Percentiles rank a stretch among this genome's conserved stretches.
Evolutionary conservation across 148 eudicot species (phyloP).

Genomic region (Rhododendron molle): DNA sequence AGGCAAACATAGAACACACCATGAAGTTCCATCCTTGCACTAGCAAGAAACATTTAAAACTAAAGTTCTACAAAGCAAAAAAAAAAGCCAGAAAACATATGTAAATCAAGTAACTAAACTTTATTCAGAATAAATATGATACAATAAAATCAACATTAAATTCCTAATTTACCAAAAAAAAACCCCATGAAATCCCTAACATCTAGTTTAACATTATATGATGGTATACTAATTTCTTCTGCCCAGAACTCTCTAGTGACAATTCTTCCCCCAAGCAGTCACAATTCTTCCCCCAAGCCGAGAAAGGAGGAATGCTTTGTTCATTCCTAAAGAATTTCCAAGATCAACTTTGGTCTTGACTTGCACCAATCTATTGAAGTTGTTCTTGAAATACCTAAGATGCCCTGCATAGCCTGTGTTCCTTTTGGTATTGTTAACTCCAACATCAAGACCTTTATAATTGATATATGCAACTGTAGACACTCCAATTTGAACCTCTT

Average conservation of each 20-base stretch:
- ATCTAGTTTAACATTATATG: not conserved
- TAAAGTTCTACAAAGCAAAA: too few species aligned
- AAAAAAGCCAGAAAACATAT: too few species aligned
- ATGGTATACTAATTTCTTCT: not conserved
- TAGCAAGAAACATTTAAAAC: too few species aligned
- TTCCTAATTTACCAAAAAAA: too few species aligned
- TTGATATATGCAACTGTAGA: not conserved
- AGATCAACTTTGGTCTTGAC: slow-evolving; percentile 2
- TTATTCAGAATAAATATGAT: too few species aligned
- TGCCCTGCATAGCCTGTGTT: not conserved
- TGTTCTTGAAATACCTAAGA: not conserved
- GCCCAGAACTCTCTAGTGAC: not conserved
- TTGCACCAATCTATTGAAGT: not conserved
- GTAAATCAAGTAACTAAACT: too few species aligned
- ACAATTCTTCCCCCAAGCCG: not conserved
- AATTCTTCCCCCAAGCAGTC: not conserved
- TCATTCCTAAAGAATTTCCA: not conserved
- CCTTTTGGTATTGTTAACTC: not conserved
- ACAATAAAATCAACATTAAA: too few species aligned
- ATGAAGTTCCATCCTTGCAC: too few species aligned
- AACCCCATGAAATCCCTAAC: not conserved
- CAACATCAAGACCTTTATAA: not conserved
- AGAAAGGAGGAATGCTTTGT: not conserved
- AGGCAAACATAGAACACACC: too few species aligned
- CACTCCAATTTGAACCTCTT: too few species aligned